Percentiles rank a stretch among this genome's conserved stretches.
Conservation (phyloP, 1,139 yeast genomes). For the Candida sp. region DNA sequence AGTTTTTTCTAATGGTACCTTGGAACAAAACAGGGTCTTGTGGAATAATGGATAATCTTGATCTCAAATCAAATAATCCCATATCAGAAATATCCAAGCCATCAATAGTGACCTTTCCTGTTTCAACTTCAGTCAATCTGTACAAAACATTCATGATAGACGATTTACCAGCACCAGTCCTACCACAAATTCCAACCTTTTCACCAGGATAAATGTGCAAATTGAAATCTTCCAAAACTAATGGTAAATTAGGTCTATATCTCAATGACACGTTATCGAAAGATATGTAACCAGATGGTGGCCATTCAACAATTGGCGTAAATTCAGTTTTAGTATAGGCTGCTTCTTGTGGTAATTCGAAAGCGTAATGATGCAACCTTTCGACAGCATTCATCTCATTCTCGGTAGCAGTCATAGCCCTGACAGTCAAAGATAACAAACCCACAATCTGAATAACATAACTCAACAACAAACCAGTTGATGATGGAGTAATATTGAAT, state of each 20-base stretch:
- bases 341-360: conserved; percentile 70
- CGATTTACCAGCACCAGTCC: conserved; percentile 98
- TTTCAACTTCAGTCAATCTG: conserved; percentile 83
- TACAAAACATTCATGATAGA: conserved; percentile 93
- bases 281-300: conserved; percentile 72
- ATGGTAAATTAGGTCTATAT: conserved; percentile 85
- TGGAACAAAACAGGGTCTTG: conserved; percentile 74
- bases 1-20: conserved; percentile 61
- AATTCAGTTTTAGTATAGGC: conserved; percentile 57
- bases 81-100: conserved; percentile 66
- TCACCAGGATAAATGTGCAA: conserved; percentile 74
- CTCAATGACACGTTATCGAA: conserved; percentile 73
- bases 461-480: conserved; percentile 42
- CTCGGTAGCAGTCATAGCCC: conserved; percentile 45
- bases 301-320: conserved; percentile 81
- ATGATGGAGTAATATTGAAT: conserved; percentile 38
- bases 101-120: conserved; percentile 78
- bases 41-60: conserved; percentile 70
- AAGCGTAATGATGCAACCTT: conserved; percentile 41
- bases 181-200: conserved; percentile 93
- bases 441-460: conserved; percentile 46
- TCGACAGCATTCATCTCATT: conserved; percentile 48
- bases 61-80: conserved; percentile 56
- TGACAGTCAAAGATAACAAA: conserved; percentile 36
- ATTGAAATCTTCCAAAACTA: conserved; percentile 79